Evolutionary conservation across 139 green algal genomes (phyloP), one percentile per base, ranked within the genome.

Genomic region (Chlamydomonas incerta): DNA sequence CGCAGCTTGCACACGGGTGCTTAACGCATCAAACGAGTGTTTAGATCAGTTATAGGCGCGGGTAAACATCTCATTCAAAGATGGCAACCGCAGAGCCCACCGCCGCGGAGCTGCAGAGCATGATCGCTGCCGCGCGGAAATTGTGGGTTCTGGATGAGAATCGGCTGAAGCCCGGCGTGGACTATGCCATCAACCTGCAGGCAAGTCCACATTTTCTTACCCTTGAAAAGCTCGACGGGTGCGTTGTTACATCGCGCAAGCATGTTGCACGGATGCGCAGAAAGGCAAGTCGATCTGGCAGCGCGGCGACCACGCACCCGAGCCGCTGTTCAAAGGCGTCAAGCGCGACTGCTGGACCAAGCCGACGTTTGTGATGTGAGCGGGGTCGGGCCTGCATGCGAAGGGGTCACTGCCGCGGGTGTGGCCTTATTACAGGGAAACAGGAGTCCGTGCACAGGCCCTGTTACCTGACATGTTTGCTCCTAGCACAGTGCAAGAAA

Each of bases 241-340:
- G 4, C 8, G 26, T 14, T 4, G 20, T 28, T 4, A 18, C 4
- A 29, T 29, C 8, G 57, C 20, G 13, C 57, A 29, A 21, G 2
- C 20, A 21, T 60, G 20, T 60, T 26, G 18, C 8, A 23, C 18
- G 2, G 5, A n/a, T n/a, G 18, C 24, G 3, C 60, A 94, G 90
- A 37, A 68, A 34, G 91, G 89, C 18, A 95, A 95, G 86, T 70
- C 71, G 41, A 83, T 86, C 8, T 93, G 80, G 66, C 41, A 88
- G 28, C 73, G 82, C 0, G 55, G 55, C 41, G 92, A 95, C 41
- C 80, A 75, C 3, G 91, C 91, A 3, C 9, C n/a, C 17, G 72
- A 87, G 41, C 90, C 88, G 63, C 89, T 96, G 28, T 95, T 96
- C 85, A 70, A 70, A 28, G 85, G 71, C 14, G 93, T 96, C 4